Evolutionary conservation across 192 early-diverging fungal genomes (phyloP).

Genomic region (Chytriomyces confervae): DNA sequence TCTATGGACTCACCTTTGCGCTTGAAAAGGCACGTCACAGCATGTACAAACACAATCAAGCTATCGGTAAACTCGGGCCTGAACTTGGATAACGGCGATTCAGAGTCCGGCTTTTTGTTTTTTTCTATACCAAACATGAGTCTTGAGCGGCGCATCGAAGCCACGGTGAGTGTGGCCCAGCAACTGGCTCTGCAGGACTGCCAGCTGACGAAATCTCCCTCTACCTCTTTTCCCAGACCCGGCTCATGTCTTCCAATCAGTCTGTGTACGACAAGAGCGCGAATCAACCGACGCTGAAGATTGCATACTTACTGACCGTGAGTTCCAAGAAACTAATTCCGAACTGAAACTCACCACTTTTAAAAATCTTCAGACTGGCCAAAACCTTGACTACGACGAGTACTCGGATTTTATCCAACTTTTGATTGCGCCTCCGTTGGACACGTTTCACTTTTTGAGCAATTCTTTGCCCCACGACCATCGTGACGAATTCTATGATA

Average conservation of each 20-base stretch:
- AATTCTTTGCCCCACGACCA: conserved; percentile 37
- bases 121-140: conserved; percentile 7
- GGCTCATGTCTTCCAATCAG: conserved; percentile 34
- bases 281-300: conserved; percentile 31
- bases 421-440: conserved; percentile 47
- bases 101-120: conserved; percentile 15
- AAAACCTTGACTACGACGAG: conserved; percentile 29
- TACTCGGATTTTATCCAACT: conserved; percentile 38
- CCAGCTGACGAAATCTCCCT: background rate
- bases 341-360: conserved; percentile 18
- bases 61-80: conserved; percentile 31
- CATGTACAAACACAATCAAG: conserved; percentile 38
- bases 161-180: conserved; percentile 10
- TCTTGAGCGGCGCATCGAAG: conserved; percentile 30
- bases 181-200: conserved; percentile 38
- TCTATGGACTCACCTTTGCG: conserved; percentile 27
- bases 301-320: conserved; percentile 40
- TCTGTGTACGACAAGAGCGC: conserved; percentile 3
- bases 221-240: conserved; percentile 37
- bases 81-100: conserved; percentile 42
- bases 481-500: conserved; percentile 50
- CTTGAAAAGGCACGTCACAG: conserved; percentile 27
- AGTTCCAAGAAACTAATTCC: background rate
- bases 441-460: conserved; percentile 42
- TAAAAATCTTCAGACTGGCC: conserved; percentile 13